Conservation (phyloP, 164 flowering plant species). For the Liriodendron chinense region DNA sequence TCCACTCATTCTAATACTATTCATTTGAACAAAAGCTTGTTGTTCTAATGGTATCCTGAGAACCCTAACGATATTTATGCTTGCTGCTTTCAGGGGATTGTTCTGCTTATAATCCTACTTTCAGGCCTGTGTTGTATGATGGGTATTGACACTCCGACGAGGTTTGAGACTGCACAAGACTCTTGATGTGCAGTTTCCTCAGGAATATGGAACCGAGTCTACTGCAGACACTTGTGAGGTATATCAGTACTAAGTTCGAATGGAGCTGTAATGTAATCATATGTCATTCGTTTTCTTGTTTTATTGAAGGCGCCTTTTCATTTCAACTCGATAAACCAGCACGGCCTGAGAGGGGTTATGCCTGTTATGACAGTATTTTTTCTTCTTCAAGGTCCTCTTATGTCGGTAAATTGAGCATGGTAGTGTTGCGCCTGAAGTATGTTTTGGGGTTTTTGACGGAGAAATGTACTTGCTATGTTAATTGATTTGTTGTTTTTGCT, state of each 20-base stretch:
- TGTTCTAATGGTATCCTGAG: background rate
- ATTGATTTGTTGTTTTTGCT: background rate
- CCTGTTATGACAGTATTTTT: background rate
- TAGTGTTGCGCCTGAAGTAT: background rate
- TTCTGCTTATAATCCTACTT: conserved; percentile 75
- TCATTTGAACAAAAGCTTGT: background rate
- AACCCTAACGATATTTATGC: conserved; percentile 16
- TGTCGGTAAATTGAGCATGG: background rate
- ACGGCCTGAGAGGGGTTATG: background rate
- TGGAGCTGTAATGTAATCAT: conserved; percentile 8
- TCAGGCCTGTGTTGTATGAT: conserved; percentile 94
- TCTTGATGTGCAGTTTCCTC: conserved; percentile 33
- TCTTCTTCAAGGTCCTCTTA: background rate
- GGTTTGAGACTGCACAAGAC: conserved; percentile 86
- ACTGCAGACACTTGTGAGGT: background rate
- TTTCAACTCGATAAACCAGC: background rate
- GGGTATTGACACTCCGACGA: conserved; percentile 92
- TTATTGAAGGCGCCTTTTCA: background rate
- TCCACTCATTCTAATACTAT: too few relatives aligned
- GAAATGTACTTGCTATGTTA: background rate
- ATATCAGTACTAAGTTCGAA: conserved; percentile 6
- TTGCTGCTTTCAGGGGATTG: conserved; percentile 63
- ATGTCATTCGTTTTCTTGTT: background rate
- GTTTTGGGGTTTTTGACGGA: background rate
- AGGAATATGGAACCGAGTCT: background rate